Evolutionary conservation across 257 asterid genomes (phyloP).

Genomic region (Misopates orontium): DNA sequence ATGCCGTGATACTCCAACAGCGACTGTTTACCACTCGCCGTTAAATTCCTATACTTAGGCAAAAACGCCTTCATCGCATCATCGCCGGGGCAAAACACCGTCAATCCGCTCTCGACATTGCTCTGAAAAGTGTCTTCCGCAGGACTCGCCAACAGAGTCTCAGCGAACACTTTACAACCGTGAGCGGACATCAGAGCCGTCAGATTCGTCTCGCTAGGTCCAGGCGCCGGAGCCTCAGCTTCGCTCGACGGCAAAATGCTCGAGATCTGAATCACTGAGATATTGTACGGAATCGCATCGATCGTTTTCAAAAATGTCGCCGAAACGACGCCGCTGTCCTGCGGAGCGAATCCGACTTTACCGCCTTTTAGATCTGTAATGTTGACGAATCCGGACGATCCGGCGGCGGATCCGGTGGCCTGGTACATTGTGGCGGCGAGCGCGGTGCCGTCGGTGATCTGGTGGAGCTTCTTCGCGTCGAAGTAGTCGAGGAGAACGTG

Average conservation of each 20-base stretch:
- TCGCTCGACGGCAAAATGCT: slow-evolving; percentile 47
- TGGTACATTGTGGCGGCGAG: slow-evolving; percentile 68
- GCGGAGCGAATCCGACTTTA: slow-evolving; percentile 55
- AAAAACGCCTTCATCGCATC: slow-evolving; percentile 58
- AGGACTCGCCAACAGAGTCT: slow-evolving; percentile 41
- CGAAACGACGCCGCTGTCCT: slow-evolving; percentile 36
- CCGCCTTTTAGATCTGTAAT: slow-evolving; percentile 64
- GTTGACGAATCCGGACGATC: slow-evolving; percentile 65
- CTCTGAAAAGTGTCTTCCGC: slow-evolving; percentile 51
- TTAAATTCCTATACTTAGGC: slow-evolving; percentile 55
- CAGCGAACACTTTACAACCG: slow-evolving; percentile 69
- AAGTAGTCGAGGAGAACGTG: slow-evolving; percentile 70
- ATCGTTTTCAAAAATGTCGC: slow-evolving; percentile 49
- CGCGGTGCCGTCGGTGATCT: slow-evolving; percentile 65
- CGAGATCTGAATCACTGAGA: slow-evolving; percentile 64
- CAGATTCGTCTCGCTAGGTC: slow-evolving; percentile 47
- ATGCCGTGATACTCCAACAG: slow-evolving; percentile 54
- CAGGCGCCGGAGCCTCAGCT: slow-evolving; percentile 71
- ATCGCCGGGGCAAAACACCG: slow-evolving; percentile 64
- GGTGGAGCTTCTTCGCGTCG: slow-evolving; percentile 65
- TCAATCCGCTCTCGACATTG: slow-evolving; percentile 50
- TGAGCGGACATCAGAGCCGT: slow-evolving; percentile 63
- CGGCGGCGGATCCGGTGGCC: slow-evolving; percentile 68
- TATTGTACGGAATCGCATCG: slow-evolving; percentile 52
- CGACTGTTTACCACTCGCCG: slow-evolving; percentile 44